Conservation (phyloP, 805 yeast species). For the Cyberlindnera euphorbiae region DNA sequence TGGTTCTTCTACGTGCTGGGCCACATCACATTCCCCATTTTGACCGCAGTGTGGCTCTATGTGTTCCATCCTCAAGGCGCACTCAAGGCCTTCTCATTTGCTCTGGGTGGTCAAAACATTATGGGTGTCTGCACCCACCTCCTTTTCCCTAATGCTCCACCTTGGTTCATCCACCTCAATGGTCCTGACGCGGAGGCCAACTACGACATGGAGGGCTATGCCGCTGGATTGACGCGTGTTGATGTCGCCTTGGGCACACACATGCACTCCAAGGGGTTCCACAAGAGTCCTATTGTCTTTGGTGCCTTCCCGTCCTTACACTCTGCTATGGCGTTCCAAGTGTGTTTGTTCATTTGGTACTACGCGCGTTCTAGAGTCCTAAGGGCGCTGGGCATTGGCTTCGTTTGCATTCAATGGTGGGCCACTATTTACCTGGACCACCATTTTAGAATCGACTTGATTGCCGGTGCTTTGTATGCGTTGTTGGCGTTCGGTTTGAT, state of each 20-base stretch:
- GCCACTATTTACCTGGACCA: constrained; percentile 69
- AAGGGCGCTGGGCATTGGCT: constrained; percentile 33
- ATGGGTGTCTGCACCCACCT: constrained; percentile 58
- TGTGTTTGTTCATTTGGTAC: constrained; percentile 36
- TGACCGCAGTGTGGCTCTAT: constrained; percentile 58
- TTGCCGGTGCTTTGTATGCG: constrained; percentile 53
- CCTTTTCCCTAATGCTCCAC: constrained; percentile 66
- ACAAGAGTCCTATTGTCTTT: constrained; percentile 63
- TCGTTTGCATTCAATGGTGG: constrained; percentile 65
- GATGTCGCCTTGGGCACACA: constrained; percentile 60
- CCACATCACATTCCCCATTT: constrained; percentile 56
- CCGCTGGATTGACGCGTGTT: constrained; percentile 67
- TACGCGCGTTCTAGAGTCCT: constrained; percentile 30
- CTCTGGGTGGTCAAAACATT: constrained; percentile 57
- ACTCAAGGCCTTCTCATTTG: constrained; percentile 45
- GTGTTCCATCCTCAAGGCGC: constrained; percentile 67
- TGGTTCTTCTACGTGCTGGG: constrained; percentile 60
- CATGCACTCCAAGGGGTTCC: constrained; percentile 56
- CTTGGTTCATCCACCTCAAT: constrained; percentile 63
- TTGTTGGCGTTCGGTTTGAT: constrained; percentile 38
- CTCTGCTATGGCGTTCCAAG: constrained; percentile 58
- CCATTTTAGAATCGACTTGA: constrained; percentile 62
- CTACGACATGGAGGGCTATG: constrained; percentile 62
- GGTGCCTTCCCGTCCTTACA: constrained; percentile 63
- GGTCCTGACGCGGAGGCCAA: constrained; percentile 52